Conservation (phyloP, 2,329 filamentous ascomycete species). For the Tolypocladium nubicola region DNA sequence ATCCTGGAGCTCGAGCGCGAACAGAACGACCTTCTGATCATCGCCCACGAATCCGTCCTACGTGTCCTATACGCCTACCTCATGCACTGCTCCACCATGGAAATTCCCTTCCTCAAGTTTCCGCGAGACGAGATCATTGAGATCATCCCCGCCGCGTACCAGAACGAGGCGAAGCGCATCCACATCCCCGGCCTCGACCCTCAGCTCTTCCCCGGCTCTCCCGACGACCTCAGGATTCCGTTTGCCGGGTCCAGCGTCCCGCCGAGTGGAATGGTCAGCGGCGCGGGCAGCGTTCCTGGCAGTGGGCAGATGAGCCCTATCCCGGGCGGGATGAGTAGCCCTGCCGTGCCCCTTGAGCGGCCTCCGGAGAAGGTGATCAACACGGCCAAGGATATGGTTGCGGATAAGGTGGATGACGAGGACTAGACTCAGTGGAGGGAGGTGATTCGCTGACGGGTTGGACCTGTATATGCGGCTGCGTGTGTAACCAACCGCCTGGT, state of each 20-base stretch:
- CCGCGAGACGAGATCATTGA: conserved; percentile 97
- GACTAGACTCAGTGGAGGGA: conserved; percentile 21
- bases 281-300: conserved; percentile 11
- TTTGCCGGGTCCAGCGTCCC: conserved; percentile 36
- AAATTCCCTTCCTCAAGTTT: conserved; percentile 88
- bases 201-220: conserved; percentile 63
- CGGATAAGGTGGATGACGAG: conserved; percentile 42
- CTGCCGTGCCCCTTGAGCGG: conserved; percentile 31
- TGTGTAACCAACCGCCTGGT: conserved; percentile 1
- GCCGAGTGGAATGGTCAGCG: conserved; percentile 17
- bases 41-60: conserved; percentile 95
- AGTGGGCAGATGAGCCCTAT: conserved; percentile 35
- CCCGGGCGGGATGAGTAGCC: conserved; percentile 33
- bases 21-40: conserved; percentile 94
- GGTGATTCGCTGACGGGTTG: not conserved
- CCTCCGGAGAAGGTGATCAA: conserved; percentile 40
- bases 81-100: conserved; percentile 94
- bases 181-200: conserved; percentile 62
- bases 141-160: conserved; percentile 94
- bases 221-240: conserved; percentile 72
- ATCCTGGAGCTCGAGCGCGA: conserved; percentile 95
- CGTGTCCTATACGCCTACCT: conserved; percentile 94
- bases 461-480: not conserved
- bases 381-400: conserved; percentile 37
- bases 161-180: conserved; percentile 89